phyloP scores from a whole-genome alignment of 345 rosid species.

The Odontarrhena argentea region DNA sequence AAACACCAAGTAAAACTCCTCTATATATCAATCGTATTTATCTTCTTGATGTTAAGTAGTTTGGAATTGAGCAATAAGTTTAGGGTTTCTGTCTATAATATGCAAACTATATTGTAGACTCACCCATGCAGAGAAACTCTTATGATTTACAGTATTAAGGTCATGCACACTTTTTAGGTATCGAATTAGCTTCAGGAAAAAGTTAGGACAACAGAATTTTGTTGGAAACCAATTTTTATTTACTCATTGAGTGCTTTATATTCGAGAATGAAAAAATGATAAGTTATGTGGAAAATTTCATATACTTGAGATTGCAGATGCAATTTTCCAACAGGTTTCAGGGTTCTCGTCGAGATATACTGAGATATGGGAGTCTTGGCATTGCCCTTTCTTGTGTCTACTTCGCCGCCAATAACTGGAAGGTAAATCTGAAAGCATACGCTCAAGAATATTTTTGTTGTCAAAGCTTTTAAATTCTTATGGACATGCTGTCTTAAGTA shows the following conservation, averaged over 20 bases:
- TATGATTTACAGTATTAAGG: background rate
- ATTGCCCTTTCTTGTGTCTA: conserved; percentile 69
- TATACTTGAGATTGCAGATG: conserved; percentile 64
- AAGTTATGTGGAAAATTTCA: conserved; percentile 30
- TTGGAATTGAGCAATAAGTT: background rate
- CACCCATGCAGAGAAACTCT: background rate
- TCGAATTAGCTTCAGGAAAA: background rate
- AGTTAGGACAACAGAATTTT: background rate
- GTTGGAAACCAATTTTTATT: background rate
- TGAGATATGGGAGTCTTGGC: conserved; percentile 89
- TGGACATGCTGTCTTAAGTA: conserved; percentile 21
- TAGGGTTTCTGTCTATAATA: background rate
- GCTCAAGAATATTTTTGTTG: background rate
- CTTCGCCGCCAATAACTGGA: conserved; percentile 66
- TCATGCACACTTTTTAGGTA: background rate
- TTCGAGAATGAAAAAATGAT: conserved; percentile 19
- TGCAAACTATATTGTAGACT: conserved; percentile 10
- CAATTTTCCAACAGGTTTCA: conserved; percentile 90
- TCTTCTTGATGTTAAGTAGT: conserved; percentile 6
- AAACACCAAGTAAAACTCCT: background rate
- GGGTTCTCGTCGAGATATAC: conserved; percentile 80
- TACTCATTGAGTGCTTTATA: conserved; percentile 15
- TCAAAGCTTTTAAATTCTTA: conserved; percentile 1
- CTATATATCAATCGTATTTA: background rate
- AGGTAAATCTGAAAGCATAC: conserved; percentile 51